A percentile compares a stretch with the other conserved stretches of the same genome.
phyloP scores from a whole-genome alignment of 2,329 filamentous ascomycete genomes.

The Apiospora arundinis region DNA sequence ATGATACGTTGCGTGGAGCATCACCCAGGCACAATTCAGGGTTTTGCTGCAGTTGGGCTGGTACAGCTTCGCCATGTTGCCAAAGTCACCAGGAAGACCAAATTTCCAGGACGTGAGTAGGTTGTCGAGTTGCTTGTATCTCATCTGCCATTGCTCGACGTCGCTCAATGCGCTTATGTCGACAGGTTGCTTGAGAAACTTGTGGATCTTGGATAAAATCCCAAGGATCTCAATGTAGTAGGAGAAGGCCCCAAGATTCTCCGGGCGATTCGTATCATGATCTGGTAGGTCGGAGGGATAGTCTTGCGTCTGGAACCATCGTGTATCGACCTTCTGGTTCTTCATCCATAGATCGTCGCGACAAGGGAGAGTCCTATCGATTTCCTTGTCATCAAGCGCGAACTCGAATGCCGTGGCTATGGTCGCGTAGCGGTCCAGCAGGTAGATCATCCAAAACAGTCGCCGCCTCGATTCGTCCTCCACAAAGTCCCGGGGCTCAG shows the following conservation, averaged over 20 bases:
- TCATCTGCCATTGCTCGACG: constrained; percentile 87
- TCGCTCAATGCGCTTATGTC: constrained; percentile 85
- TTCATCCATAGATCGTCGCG: constrained; percentile 85
- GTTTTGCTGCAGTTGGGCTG: constrained; percentile 71
- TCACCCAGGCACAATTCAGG: constrained; percentile 84
- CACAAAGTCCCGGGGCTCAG: constrained; percentile 83
- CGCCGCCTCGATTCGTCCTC: constrained; percentile 87
- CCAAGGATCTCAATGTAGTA: constrained; percentile 91
- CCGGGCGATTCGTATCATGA: constrained; percentile 70
- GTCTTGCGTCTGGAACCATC: constrained; percentile 73
- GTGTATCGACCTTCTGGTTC: constrained; percentile 83
- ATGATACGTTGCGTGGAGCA: constrained; percentile 89
- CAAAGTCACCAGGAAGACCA: constrained; percentile 80
- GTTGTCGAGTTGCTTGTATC: constrained; percentile 84
- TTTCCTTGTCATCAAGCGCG: constrained; percentile 85
- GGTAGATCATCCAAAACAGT: constrained; percentile 93
- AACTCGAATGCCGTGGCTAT: constrained; percentile 93
- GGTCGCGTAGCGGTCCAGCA: constrained; percentile 88
- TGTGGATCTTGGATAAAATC: constrained; percentile 85
- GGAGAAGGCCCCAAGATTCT: constrained; percentile 86
- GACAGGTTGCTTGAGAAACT: constrained; percentile 86
- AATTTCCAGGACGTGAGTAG: constrained; percentile 85
- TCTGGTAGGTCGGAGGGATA: constrained; percentile 55
- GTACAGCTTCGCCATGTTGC: constrained; percentile 82
- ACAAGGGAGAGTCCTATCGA: constrained; percentile 85